Base-by-base conservation (phyloP, 1,284 basidiomycete genomes). In the Sphagnurus paluster region DNA sequence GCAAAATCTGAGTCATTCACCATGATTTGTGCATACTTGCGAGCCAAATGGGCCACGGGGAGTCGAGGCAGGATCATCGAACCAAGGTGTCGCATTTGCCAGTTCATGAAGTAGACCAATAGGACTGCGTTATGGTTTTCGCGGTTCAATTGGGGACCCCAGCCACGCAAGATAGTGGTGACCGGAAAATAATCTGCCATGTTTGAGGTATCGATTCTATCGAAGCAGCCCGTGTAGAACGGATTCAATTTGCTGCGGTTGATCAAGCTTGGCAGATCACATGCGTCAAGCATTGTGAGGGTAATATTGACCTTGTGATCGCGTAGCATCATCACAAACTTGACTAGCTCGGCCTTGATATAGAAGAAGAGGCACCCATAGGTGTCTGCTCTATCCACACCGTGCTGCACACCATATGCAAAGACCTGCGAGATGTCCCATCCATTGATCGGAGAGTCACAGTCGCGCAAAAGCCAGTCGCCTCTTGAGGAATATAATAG, bases 281-380 rank as follows among this genome's bases (percentile, higher is more conserved):
- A 52, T 7, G 69, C 59, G 45, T 72, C 65, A 42, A 68, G 66
- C 45, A 66, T 68, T 1, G 69, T 69, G 16, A 73, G 52, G 44
- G 68, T 64, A 45, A 73, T 67, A 40, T 63, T 67, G 49, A 75
- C 63, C 19, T 62, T 42, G 41, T 66, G 59, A 36, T 66, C 58
- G 47, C 65, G 64, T 23, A 74, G 53, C 4, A 70, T 66, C 29
- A 51, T 46, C 17, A 66, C 65, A 50, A 75, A 73, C 40, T 65
- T 64, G 3, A 56, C 59, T 21, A 75, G 59, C 46, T 72, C 60
- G 43, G 65, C 57, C 52, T 72, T 72, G 54, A 74, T 55, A 55
- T 75, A 66, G 53, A 74, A 73, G 60, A 74, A 75, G 34, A 75
- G 66, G 39, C 65, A 69, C 3, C 72, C 71, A 16, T 70, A 60